Evolutionary conservation across 495 filamentous ascomycete species (phyloP).

Genomic region (Podospora tetraspora): DNA sequence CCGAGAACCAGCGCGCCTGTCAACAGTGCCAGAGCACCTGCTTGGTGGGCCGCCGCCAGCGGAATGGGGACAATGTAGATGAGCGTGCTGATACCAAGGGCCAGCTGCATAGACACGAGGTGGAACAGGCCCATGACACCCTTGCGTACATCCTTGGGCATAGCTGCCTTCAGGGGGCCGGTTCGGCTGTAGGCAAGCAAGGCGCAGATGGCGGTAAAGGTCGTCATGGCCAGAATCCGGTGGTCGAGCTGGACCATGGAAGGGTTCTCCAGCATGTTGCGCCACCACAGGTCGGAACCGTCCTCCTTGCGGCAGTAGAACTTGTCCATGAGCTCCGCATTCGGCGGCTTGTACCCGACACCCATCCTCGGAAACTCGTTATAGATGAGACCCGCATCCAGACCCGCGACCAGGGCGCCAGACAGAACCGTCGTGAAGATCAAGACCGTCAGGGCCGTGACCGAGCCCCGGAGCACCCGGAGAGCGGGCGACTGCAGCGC

Average conservation of each 20-base stretch:
- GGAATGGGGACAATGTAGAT: constrained; percentile 88
- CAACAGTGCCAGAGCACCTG: constrained; percentile 78
- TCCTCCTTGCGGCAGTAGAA: constrained; percentile 82
- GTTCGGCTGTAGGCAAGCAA: constrained; percentile 72
- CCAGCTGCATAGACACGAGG: constrained; percentile 74
- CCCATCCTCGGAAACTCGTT: constrained; percentile 98
- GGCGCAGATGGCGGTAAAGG: constrained; percentile 72
- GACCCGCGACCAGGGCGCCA: constrained; percentile 85
- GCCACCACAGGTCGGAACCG: constrained; percentile 79
- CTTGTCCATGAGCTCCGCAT: constrained; percentile 70
- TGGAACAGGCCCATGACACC: constrained; percentile 77
- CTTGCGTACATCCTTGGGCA: constrained; percentile 62
- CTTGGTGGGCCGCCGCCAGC: constrained; percentile 88
- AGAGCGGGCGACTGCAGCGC: constrained; percentile 61
- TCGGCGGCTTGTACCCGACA: constrained; percentile 69
- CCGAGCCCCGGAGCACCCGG: constrained; percentile 64
- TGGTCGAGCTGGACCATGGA: constrained; percentile 92
- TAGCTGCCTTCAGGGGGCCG: constrained; percentile 52
- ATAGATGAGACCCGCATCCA: constrained; percentile 95
- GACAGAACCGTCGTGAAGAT: constrained; percentile 90
- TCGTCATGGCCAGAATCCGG: constrained; percentile 82
- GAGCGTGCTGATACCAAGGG: constrained; percentile 81
- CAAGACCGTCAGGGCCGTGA: constrained; percentile 64
- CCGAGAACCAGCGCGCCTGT: constrained; percentile 76
- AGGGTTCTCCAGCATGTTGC: constrained; percentile 95